Conservation (phyloP, 345 rosid species). For the Pistacia vera region DNA sequence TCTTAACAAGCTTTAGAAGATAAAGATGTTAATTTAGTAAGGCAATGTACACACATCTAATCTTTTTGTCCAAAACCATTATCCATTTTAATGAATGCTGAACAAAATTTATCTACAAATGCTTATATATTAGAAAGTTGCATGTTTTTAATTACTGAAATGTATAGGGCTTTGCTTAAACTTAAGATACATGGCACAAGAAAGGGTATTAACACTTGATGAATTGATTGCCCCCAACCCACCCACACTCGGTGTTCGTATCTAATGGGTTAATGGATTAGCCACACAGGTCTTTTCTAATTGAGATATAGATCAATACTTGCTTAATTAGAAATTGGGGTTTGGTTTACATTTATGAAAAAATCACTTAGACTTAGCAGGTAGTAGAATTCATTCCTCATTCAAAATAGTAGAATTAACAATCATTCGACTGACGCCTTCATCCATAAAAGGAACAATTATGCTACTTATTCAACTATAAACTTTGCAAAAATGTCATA, state of each 20-base stretch:
- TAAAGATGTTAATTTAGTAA: background rate
- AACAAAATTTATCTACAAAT: background rate
- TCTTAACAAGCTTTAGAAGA: background rate
- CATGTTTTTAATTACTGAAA: background rate
- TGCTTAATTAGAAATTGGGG: background rate
- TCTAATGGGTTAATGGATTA: conserved; percentile 7
- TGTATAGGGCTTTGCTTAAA: background rate
- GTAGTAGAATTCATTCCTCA: background rate
- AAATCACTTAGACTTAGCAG: no score
- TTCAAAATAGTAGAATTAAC: conserved; percentile 2
- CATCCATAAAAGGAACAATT: background rate
- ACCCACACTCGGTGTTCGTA: background rate
- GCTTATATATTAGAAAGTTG: background rate
- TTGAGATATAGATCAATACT: background rate
- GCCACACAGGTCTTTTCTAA: background rate
- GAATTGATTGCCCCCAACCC: conserved; percentile 3
- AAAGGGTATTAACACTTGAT: background rate
- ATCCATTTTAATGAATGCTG: background rate
- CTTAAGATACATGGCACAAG: background rate
- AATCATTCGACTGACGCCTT: background rate
- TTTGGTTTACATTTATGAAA: background rate
- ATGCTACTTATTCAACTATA: no score
- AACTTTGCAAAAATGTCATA: no score
- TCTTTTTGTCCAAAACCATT: background rate
- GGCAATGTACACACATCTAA: background rate